Base-by-base conservation (phyloP, 2,329 filamentous ascomycete genomes). In the Pestalotiopsis sp. region DNA sequence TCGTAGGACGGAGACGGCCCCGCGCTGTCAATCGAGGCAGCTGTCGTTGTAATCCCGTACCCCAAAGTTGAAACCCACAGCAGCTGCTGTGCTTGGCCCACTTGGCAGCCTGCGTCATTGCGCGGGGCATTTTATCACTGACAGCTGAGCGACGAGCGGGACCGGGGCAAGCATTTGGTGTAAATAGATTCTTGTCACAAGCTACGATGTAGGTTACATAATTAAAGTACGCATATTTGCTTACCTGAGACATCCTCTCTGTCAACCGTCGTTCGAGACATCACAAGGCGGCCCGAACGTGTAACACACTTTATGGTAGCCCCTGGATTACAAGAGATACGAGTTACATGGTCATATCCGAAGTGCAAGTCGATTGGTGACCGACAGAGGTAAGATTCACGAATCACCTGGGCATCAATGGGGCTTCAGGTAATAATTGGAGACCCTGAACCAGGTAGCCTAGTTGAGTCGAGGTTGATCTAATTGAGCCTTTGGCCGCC, bases 51-150 rank as follows among this genome's bases (percentile, higher is more conserved):
- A 35, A 35, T 4, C 24, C 13, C n/a, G 52, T 20, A 57, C 7
- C 22, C 56, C 56, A 52, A 52, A 52, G 44, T 17, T 20, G 11
- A 35, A 58, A 58, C 56, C 26, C 22, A 35, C 20, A 26, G 22
- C 56, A 35, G 56, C 26, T 57, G 20, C 13, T 17, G 13, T 26
- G 26, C 56, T 35, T 22, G 56, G 56, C 56, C 22, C 22, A 35
- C 22, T 39, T 61, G 26, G 24, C n/a, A 35, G 58, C 26, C 58
- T 61, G 58, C 58, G 58, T 61, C 58, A 61, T 61, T 26, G 44
- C 26, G 58, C 58, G 58, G 58, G 58, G 58, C 58, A 61, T 26
- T 38, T 17, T 17, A 3, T 22, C 44, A 52, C 44, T 52, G 30
- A 35, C 30, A 35, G 30, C 30, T 35, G 44, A 52, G 44, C n/a